Percentiles rank a stretch among this genome's conserved stretches.
phyloP scores from a whole-genome alignment of 208 protist species.

The Leishmania gerbilli region DNA sequence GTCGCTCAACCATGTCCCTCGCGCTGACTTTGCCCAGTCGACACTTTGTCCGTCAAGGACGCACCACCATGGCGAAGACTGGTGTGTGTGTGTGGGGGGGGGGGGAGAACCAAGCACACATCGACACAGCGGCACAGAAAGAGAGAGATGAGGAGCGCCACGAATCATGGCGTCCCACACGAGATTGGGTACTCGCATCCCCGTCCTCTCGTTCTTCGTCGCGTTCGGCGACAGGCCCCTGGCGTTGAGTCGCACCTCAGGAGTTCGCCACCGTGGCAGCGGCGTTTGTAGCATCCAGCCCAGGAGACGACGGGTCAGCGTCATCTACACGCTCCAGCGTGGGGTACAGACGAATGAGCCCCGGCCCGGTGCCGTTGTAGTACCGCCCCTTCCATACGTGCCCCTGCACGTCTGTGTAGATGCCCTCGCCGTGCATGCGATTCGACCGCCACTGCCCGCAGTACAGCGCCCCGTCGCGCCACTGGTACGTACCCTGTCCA shows the following conservation, averaged over 20 bases:
- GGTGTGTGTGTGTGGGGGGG: not conserved
- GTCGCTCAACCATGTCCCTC: not conserved
- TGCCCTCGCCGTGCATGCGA: slow-evolving; percentile 86
- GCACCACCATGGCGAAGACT: not conserved
- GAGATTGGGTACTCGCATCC: not conserved
- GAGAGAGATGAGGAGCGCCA: not conserved
- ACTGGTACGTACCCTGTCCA: slow-evolving; percentile 76
- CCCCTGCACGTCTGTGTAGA: slow-evolving; percentile 77
- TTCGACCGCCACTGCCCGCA: slow-evolving; percentile 76
- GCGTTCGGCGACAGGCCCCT: not conserved
- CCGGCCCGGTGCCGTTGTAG: slow-evolving; percentile 81
- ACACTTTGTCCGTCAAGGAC: not conserved
- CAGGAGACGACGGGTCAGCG: not conserved
- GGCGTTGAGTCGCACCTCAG: not conserved
- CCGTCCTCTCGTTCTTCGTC: not conserved
- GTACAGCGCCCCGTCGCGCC: slow-evolving; percentile 70
- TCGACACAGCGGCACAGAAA: not conserved
- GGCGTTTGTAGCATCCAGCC: not conserved
- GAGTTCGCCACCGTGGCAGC: not conserved
- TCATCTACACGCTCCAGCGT: slow-evolving; percentile 14
- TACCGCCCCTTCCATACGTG: slow-evolving; percentile 80
- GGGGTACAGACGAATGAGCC: slow-evolving; percentile 47
- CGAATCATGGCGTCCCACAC: not conserved
- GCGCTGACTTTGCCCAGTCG: not conserved
- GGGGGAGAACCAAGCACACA: not conserved